Base-by-base conservation (phyloP, 208 protist genomes). In the Acanthamoeba culbertsoni region DNA sequence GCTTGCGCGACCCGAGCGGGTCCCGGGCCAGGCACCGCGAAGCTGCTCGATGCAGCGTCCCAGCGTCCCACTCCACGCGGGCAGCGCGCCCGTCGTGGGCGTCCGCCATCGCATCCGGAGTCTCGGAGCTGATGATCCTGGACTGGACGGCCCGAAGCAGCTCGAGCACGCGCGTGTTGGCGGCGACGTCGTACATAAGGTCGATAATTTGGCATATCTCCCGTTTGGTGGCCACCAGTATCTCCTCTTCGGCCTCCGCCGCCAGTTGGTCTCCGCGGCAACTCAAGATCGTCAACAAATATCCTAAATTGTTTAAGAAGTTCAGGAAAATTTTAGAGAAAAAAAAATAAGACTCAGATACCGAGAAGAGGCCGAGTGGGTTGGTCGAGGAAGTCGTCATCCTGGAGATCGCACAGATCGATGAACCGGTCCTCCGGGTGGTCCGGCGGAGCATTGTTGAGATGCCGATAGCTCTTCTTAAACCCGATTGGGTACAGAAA, bases 131-230 rank as follows among this genome's bases (percentile, higher is more conserved):
- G 18, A 14, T 48, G 7, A 89, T 40, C 35, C 62, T 89, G 35
- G 31, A 8, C 79, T 89, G 79, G 12, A 65, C 55, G 31, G 46
- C 33, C 0, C 55, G 46, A 45, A 89, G 79, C 10, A 89, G 55
- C 46, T 89, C 51, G 23, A 89, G 26, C 2, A 92, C 40, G 23
- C 59, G 40, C 46, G 86, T 92, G 59, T 92, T 92, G 86, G 43
- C 20, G 4, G 86, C 86, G 20, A 92, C 43, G 43, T 92, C 86
- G 26, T 75, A 92, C 86, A 92, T 92, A 28, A 92, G 86, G 35
- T 92, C 43, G 14, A 92, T 7, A 20, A 92, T 92, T 18, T 68
- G 43, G 46, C 51, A 75, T 14, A 92, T 75, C 46, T 92, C 86
- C 40, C 43, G 43, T 33, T 92, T 92, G 8, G 86, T 92, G 26